Base-by-base conservation (phyloP, 768 basidiomycete genomes). In the Suillus placidus region DNA sequence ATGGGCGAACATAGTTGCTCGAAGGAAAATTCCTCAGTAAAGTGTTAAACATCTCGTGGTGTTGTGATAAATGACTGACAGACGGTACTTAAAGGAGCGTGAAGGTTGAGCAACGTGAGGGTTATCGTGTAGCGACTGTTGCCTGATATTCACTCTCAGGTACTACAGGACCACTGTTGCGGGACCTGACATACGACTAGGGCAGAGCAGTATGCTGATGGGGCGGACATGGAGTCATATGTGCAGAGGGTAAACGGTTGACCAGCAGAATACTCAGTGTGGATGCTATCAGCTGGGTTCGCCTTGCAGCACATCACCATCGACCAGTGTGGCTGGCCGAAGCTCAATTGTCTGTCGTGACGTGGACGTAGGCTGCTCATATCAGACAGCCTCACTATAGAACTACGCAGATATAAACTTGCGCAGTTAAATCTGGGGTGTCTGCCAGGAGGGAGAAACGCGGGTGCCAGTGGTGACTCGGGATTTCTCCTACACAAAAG, bases 141-240 rank as follows among this genome's bases (percentile, higher is more conserved):
- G 4, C 49, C 92, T 6, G 88, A 83, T 37, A 87, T 79, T n/a
- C 92, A 83, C 75, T 94, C 90, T 4, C 85, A 77, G 0, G 89
- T 83, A 67, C 26, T 26, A 26, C 26, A 96, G 78, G 20, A 88
- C 86, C 49, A 84, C 81, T 4, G 88, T 87, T 6, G 87, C 85
- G 66, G 86, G 85, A 12, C 86, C 87, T 38, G 82, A 77, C 0
- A 70, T 64, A 54, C 81, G 81, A 32, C 86, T 87, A 8, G 87
- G 81, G 20, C 91, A 89, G 69, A 97, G 93, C 38, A 97, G 82
- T 23, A 88, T 84, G 0, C 85, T 81, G 0, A 93, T 91, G 6
- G 91, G 90, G 12, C 94, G 88, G 23, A 95, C 85, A 71, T 91
- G 95, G 10, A 94, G 80, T 94, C 94, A 97, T 26, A 95, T 91